phyloP scores from a whole-genome alignment of 2,329 filamentous ascomycete species.

The Cytospora schulzeri region DNA sequence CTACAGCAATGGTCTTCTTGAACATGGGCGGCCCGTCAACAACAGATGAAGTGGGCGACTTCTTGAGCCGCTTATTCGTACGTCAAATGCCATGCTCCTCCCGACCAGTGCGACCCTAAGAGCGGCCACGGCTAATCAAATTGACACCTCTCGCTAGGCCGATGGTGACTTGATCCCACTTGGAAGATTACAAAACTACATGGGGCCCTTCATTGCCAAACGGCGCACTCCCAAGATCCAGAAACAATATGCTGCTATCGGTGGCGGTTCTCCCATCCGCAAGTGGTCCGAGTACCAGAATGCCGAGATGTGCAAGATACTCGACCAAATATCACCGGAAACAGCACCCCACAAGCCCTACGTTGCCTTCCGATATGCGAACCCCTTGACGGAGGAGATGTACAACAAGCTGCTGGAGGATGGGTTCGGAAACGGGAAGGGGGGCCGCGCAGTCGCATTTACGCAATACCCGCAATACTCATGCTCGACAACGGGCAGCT shows the following conservation, averaged over 20 bases:
- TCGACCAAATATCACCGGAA: conserved; percentile 87
- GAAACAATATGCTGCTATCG: conserved; percentile 93
- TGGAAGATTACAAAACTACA: conserved; percentile 84
- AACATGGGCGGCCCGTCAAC: conserved; percentile 98
- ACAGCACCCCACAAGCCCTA: conserved; percentile 97
- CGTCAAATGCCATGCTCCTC: conserved; percentile 36
- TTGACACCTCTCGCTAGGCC: conserved; percentile 55
- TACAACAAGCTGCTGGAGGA: conserved; percentile 81
- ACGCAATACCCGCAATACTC: conserved; percentile 99
- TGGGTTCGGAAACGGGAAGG: conserved; percentile 85
- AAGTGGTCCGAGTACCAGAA: conserved; percentile 98
- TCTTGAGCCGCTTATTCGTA: conserved; percentile 91
- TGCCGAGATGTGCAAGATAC: conserved; percentile 93
- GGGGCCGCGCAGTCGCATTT: conserved; percentile 93
- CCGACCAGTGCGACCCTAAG: conserved; percentile 16
- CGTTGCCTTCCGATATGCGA: conserved; percentile 93
- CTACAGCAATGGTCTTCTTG: conserved; percentile 97
- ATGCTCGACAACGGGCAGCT: conserved; percentile 95
- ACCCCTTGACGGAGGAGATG: conserved; percentile 92
- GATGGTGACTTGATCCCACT: conserved; percentile 96
- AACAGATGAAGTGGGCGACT: conserved; percentile 83
- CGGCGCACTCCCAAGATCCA: conserved; percentile 94
- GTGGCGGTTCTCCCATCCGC: conserved; percentile 94
- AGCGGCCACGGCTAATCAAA: neutral
- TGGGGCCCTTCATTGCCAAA: conserved; percentile 83